These are phyloP conservation scores for Botryosphaeria dothidea DNA, from an alignment of 2,329 filamentous ascomycete species.

Conservation along the genomic window DNA sequence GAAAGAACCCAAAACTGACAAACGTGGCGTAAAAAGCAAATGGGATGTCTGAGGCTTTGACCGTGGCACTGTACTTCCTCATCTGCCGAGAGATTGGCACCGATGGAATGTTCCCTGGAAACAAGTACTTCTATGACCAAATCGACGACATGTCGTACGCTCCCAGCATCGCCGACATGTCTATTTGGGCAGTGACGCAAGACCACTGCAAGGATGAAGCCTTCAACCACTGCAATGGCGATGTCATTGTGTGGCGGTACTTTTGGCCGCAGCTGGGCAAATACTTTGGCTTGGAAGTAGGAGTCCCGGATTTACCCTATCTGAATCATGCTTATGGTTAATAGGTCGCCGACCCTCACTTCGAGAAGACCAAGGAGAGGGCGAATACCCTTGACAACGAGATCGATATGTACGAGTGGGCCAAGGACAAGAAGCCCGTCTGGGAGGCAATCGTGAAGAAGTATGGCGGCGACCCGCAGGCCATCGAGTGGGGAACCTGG, in stretches of 20 bases:
- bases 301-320: neutral
- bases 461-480: neutral
- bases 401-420: constrained; percentile 10
- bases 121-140: constrained; percentile 33
- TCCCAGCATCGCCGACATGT: constrained; percentile 38
- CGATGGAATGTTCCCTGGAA: constrained; percentile 38
- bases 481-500: constrained; percentile 8
- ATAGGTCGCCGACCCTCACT: neutral
- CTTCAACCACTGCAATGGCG: constrained; percentile 39
- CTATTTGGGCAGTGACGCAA: constrained; percentile 39
- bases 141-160: constrained; percentile 39
- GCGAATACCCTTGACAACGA: constrained; percentile 1
- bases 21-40: constrained; percentile 22
- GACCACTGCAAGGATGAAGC: constrained; percentile 37
- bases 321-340: neutral
- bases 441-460: constrained; percentile 7
- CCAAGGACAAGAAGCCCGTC: neutral
- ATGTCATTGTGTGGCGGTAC: constrained; percentile 9
- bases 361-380: constrained; percentile 3
- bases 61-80: constrained; percentile 44
- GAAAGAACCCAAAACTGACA: too few relatives aligned
- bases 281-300: neutral
- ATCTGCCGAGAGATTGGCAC: constrained; percentile 37
- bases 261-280: neutral
- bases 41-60: constrained; percentile 44